Conservation (phyloP, 441 rosid species). For the Populus hybrid region DNA sequence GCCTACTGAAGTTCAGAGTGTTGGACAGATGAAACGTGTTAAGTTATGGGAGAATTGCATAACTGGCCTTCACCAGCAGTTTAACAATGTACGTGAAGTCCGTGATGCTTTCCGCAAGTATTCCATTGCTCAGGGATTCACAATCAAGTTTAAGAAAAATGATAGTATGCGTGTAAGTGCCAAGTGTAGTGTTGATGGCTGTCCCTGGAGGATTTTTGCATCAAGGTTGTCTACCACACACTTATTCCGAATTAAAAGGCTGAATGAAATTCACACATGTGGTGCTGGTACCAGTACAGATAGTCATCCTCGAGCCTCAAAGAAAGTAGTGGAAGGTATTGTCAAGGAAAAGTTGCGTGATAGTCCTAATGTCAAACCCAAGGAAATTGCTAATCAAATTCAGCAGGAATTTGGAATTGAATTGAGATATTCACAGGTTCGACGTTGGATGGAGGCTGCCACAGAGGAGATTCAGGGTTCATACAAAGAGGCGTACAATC, state of each 20-base stretch:
- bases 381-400: conserved; percentile 46
- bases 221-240: conserved; percentile 39
- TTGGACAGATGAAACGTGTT: conserved; percentile 23
- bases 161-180: conserved; percentile 43
- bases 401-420: conserved; percentile 47
- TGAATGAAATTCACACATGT: conserved; percentile 40
- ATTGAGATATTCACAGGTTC: conserved; percentile 44
- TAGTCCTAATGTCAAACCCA: conserved; percentile 47
- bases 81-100: conserved; percentile 41
- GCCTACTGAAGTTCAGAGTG: background rate
- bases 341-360: conserved; percentile 45
- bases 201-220: conserved; percentile 51
- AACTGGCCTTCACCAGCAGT: conserved; percentile 53
- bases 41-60: conserved; percentile 36
- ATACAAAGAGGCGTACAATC: conserved; percentile 41
- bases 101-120: conserved; percentile 49
- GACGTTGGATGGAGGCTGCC: conserved; percentile 55
- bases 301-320: conserved; percentile 32
- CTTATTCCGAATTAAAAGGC: conserved; percentile 40
- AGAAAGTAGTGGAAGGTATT: conserved; percentile 43
- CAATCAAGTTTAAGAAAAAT: conserved; percentile 41
- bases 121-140: conserved; percentile 46
- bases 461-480: conserved; percentile 48
- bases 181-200: conserved; percentile 43
- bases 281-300: conserved; percentile 27